Percentiles rank a stretch among this genome's conserved stretches.
phyloP scores from a whole-genome alignment of 495 filamentous ascomycete genomes.

The Aspergillus haitiensis region DNA sequence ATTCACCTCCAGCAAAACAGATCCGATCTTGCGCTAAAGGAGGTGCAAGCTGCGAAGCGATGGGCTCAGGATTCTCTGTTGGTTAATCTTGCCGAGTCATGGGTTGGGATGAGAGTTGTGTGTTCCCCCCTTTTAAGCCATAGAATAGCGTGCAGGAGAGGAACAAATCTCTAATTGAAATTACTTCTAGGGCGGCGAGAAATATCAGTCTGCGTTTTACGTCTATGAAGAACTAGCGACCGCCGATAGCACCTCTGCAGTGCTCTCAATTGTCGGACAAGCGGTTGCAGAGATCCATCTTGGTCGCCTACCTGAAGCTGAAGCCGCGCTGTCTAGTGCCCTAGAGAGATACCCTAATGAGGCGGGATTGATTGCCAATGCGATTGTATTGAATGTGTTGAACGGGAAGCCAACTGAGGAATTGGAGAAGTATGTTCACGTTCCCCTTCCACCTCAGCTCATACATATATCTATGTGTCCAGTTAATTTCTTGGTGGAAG shows the following conservation, averaged over 20 bases:
- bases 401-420: constrained; percentile 67
- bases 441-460: not conserved
- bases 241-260: constrained; percentile 66
- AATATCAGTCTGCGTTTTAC: constrained; percentile 97
- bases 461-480: not conserved
- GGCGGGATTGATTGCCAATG: constrained; percentile 74
- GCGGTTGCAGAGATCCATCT: constrained; percentile 91
- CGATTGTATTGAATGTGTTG: constrained; percentile 73
- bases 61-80: constrained; percentile 95
- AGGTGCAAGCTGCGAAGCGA: constrained; percentile 82
- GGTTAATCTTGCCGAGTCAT: constrained; percentile 92
- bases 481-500: not conserved
- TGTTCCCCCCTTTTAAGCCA: constrained; percentile 29
- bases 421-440: constrained; percentile 55
- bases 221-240: constrained; percentile 97
- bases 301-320: constrained; percentile 83
- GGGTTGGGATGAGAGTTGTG: constrained; percentile 88
- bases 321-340: constrained; percentile 79
- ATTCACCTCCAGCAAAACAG: constrained; percentile 91
- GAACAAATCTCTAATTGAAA: constrained; percentile 2
- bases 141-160: not conserved
- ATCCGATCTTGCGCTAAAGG: constrained; percentile 83
- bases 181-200: constrained; percentile 74
- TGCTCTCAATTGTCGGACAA: constrained; percentile 72
- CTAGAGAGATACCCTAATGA: constrained; percentile 69